Conservation (phyloP, 176 grass and related monocot species). For the Puccinellia tenuiflora region DNA sequence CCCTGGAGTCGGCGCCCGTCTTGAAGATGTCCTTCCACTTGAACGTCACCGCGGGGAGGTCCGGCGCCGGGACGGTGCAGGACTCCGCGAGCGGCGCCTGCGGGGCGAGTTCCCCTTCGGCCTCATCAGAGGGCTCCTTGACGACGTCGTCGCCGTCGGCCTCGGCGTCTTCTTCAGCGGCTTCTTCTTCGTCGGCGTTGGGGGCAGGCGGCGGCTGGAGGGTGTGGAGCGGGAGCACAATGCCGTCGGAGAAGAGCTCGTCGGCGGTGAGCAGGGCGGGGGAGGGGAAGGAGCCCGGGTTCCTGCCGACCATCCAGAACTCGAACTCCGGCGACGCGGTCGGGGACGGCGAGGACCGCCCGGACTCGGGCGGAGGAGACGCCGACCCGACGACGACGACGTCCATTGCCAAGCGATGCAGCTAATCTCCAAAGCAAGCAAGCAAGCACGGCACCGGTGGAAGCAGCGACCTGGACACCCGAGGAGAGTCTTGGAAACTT, state of each 20-base stretch:
- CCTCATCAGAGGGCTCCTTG: background rate
- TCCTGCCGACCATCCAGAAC: slow-evolving; percentile 86
- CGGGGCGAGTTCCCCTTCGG: background rate
- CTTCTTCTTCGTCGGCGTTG: background rate
- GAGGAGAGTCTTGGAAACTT: background rate
- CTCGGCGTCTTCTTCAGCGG: background rate
- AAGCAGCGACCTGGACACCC: background rate
- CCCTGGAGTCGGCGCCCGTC: slow-evolving; percentile 36
- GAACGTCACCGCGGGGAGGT: slow-evolving; percentile 44
- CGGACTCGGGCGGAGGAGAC: slow-evolving; percentile 18
- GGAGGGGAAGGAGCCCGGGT: slow-evolving; percentile 40
- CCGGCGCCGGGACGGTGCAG: slow-evolving; percentile 21
- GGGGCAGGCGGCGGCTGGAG: slow-evolving; percentile 8
- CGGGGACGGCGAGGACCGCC: slow-evolving; percentile 40
- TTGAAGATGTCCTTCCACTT: slow-evolving; percentile 87
- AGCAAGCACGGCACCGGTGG: background rate
- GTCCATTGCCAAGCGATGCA: slow-evolving; percentile 10
- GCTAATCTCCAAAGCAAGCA: background rate
- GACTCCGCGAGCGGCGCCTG: slow-evolving; percentile 31
- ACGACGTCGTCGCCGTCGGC: background rate
- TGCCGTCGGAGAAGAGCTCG: slow-evolving; percentile 94
- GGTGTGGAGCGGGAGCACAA: slow-evolving; percentile 83
- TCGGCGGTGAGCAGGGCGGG: slow-evolving; percentile 73
- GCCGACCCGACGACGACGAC: slow-evolving; percentile 3
- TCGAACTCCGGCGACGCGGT: slow-evolving; percentile 83